Conservation (phyloP, 1,284 basidiomycete genomes). For the Singerocomus inundabilis region DNA sequence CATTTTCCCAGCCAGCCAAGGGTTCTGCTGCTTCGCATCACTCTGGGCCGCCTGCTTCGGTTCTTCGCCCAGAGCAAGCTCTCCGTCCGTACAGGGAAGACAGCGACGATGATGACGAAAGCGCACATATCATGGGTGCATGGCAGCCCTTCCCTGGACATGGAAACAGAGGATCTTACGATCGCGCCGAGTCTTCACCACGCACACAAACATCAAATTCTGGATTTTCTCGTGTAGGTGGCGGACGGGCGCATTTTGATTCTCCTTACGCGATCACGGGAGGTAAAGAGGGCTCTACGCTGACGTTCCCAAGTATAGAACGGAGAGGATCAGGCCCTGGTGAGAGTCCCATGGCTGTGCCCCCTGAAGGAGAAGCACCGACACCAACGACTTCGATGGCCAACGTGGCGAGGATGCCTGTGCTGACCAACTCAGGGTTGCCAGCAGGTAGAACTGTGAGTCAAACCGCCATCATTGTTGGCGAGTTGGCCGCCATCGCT, state of each 20-base stretch:
- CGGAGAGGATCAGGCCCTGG: constrained; percentile 34
- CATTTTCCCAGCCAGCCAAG: constrained; percentile 25
- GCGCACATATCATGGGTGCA: constrained; percentile 79
- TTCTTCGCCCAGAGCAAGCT: constrained; percentile 74
- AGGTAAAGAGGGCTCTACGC: constrained; percentile 43
- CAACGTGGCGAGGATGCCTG: constrained; percentile 42
- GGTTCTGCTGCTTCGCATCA: constrained; percentile 31
- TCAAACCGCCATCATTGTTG: constrained; percentile 68
- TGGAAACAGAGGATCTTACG: constrained; percentile 46
- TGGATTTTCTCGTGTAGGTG: constrained; percentile 77
- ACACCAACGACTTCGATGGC: constrained; percentile 54
- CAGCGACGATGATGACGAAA: constrained; percentile 73
- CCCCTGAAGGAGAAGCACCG: constrained; percentile 41
- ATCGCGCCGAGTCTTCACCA: constrained; percentile 30
- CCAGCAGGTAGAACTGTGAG: constrained; percentile 74
- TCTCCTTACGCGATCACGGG: constrained; percentile 71
- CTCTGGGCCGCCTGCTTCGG: constrained; percentile 69
- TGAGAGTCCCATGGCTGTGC: constrained; percentile 24
- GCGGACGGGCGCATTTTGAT: constrained; percentile 75
- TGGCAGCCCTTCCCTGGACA: constrained; percentile 70
- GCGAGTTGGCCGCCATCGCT: constrained; percentile 26
- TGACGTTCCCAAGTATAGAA: constrained; percentile 65
- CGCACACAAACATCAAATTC: constrained; percentile 42
- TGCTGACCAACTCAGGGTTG: constrained; percentile 39
- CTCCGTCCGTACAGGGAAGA: constrained; percentile 75